Conservation (phyloP, 768 basidiomycete species). For the Podaxis mareebaensis region DNA sequence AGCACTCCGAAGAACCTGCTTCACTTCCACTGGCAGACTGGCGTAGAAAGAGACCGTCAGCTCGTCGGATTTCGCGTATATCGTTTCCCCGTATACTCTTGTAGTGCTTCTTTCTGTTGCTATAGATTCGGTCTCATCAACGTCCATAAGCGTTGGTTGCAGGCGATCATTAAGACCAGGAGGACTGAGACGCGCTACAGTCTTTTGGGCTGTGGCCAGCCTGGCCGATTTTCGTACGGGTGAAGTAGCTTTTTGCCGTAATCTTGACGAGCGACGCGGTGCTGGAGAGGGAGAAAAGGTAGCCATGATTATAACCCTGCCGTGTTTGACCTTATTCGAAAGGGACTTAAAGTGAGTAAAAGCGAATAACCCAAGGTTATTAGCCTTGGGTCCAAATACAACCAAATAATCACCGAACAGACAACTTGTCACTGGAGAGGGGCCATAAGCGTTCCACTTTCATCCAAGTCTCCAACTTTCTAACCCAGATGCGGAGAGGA, state of each 20-base stretch:
- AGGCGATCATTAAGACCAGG: slow-evolving; percentile 36
- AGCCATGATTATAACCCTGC: slow-evolving; percentile 39
- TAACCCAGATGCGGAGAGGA: not conserved
- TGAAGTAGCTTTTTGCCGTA: slow-evolving; percentile 25
- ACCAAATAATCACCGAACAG: slow-evolving; percentile 2
- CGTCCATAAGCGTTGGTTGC: slow-evolving; percentile 52
- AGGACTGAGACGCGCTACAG: slow-evolving; percentile 43
- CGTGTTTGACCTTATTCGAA: not conserved
- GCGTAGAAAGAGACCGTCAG: slow-evolving; percentile 68
- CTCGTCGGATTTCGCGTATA: slow-evolving; percentile 77
- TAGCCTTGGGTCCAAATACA: not conserved
- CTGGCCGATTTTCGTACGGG: slow-evolving; percentile 18
- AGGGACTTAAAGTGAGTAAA: not conserved
- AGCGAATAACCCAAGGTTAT: not conserved
- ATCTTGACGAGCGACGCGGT: slow-evolving; percentile 53
- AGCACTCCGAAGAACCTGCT: slow-evolving; percentile 66
- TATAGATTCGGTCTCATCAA: slow-evolving; percentile 53
- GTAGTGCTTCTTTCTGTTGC: slow-evolving; percentile 36
- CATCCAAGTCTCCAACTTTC: no score
- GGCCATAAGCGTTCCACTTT: no score
- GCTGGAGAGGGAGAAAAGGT: slow-evolving; percentile 63
- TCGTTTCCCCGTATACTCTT: slow-evolving; percentile 38
- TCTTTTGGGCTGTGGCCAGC: slow-evolving; percentile 16
- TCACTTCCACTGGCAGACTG: slow-evolving; percentile 70
- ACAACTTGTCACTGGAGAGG: no score